These are phyloP conservation scores for Suillus lakei DNA, from an alignment of 768 basidiomycete genomes.

Conservation along the genomic window DNA sequence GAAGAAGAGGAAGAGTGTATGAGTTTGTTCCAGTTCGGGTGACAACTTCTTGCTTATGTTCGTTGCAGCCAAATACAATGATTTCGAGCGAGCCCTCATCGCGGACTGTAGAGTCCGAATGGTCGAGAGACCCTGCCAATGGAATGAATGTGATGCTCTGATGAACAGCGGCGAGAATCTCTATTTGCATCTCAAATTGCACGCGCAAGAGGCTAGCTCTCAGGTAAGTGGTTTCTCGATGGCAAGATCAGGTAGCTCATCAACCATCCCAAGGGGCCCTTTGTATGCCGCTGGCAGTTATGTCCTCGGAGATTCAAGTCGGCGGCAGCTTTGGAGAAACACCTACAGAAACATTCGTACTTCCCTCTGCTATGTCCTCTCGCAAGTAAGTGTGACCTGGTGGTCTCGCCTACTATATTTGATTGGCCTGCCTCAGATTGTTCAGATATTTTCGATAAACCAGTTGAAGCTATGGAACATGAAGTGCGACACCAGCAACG, in stretches of 20 bases:
- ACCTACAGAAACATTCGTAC: slow-evolving; percentile 55
- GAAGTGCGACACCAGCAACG: slow-evolving; percentile 42
- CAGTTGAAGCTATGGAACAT: slow-evolving; percentile 55
- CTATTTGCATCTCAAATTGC: slow-evolving; percentile 51
- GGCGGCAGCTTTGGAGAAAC: slow-evolving; percentile 43
- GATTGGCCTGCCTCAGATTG: slow-evolving; percentile 49
- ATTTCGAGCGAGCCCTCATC: slow-evolving; percentile 48
- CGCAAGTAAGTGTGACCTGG: slow-evolving; percentile 44
- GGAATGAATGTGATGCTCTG: slow-evolving; percentile 59
- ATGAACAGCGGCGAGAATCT: slow-evolving; percentile 59
- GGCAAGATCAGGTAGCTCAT: slow-evolving; percentile 12
- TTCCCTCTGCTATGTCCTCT: slow-evolving; percentile 35
- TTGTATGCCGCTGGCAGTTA: slow-evolving; percentile 58
- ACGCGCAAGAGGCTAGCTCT: slow-evolving; percentile 36
- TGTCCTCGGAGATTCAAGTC: slow-evolving; percentile 52
- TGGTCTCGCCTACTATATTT: slow-evolving; percentile 1
- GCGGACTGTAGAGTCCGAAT: slow-evolving; percentile 53
- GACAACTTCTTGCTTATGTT: slow-evolving; percentile 30
- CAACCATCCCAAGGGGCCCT: slow-evolving; percentile 37
- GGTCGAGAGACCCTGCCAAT: slow-evolving; percentile 55
- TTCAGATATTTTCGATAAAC: slow-evolving; percentile 48
- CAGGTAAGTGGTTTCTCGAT: slow-evolving; percentile 30
- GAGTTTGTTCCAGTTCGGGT: slow-evolving; percentile 27
- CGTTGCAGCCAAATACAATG: slow-evolving; percentile 43
- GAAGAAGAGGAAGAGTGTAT: slow-evolving; percentile 35